Evolutionary conservation across 805 yeast species (phyloP), one percentile per base, ranked within the genome.

Genomic region (Kodamaea kaohsiungensis): DNA sequence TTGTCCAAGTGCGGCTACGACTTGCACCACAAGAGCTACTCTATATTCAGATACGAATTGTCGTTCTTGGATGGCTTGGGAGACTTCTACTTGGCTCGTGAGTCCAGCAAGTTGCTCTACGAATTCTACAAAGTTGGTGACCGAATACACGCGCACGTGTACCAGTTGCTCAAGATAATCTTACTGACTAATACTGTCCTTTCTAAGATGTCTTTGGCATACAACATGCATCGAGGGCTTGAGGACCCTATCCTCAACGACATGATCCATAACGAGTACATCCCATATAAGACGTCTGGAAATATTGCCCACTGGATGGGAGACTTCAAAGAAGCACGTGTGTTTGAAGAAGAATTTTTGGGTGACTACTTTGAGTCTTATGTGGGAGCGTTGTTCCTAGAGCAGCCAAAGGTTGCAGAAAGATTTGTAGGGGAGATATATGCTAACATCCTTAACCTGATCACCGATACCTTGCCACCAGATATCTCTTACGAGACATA

Each of bases 321-420:
- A 27, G 54, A 52, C 51, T 56, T 49, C n/a, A 57, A 57, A 2
- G 62, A 61, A 22, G 56, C 58, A 1, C 55, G 64, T 33, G 56
- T 64, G 37, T 73, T 72, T 55, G 78, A 75, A 58, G 76, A 73
- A 51, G 79, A 75, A 53, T 72, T 73, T 55, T 62, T 74, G 35
- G 79, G 73, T 1, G 79, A 75, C 54, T 75, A 69, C 58, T 75
- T 75, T 54, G 79, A 75, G 56, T 70, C 69, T 49, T 75, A 75
- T 48, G 70, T 72, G n/a, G 79, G 77, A n/a, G 75, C 77, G 0
- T 64, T 75, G 46, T 68, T 67, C 46, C 53, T 73, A 15, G 77
- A 73, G 48, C 73, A 67, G 56, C 78, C 78, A 3, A 64, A 60
- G 7, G 68, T 61, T 1, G 77, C 78, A 2, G 69, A 68, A 54